Percentiles rank a stretch among this genome's conserved stretches.
Conservation (phyloP, 768 basidiomycete genomes). For the Termitomyces sp. region DNA sequence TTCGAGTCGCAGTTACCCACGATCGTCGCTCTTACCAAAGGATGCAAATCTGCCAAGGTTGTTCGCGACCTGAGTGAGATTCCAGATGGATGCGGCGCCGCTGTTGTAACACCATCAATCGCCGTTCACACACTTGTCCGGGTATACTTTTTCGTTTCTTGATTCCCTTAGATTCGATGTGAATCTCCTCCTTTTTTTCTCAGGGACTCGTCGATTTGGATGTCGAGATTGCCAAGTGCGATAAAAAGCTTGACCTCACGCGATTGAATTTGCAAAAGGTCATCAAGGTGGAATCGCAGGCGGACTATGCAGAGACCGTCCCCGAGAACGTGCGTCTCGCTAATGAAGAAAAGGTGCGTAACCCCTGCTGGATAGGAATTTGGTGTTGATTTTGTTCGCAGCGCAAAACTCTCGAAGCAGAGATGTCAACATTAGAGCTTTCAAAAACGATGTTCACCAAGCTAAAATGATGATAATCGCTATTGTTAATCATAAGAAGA, state of each 20-base stretch:
- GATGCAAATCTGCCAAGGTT: slow-evolving; percentile 71
- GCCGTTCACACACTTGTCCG: slow-evolving; percentile 81
- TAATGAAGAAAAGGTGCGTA: slow-evolving; percentile 78
- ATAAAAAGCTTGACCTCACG: slow-evolving; percentile 82
- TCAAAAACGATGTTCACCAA: slow-evolving; percentile 74
- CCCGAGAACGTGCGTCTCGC: slow-evolving; percentile 67
- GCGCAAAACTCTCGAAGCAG: slow-evolving; percentile 75
- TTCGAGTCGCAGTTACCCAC: slow-evolving; percentile 72
- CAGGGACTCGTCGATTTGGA: slow-evolving; percentile 90
- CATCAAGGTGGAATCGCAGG: slow-evolving; percentile 59
- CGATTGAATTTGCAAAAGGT: slow-evolving; percentile 71
- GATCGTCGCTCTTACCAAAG: slow-evolving; percentile 80
- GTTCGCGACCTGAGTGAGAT: slow-evolving; percentile 61
- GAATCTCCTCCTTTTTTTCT: not conserved
- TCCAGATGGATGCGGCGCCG: slow-evolving; percentile 84
- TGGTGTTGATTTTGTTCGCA: slow-evolving; percentile 22
- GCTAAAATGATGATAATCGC: slow-evolving; percentile 31
- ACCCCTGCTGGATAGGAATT: not conserved
- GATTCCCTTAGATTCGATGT: not conserved
- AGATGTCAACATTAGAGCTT: slow-evolving; percentile 64
- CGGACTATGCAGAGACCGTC: slow-evolving; percentile 76
- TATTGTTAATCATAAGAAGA: not conserved
- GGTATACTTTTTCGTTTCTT: slow-evolving; percentile 33
- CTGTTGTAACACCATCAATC: slow-evolving; percentile 68
- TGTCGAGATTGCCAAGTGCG: slow-evolving; percentile 80